Evolutionary conservation across 148 eudicot genomes (phyloP).

Genomic region (Amaranthus hypochondriacus): DNA sequence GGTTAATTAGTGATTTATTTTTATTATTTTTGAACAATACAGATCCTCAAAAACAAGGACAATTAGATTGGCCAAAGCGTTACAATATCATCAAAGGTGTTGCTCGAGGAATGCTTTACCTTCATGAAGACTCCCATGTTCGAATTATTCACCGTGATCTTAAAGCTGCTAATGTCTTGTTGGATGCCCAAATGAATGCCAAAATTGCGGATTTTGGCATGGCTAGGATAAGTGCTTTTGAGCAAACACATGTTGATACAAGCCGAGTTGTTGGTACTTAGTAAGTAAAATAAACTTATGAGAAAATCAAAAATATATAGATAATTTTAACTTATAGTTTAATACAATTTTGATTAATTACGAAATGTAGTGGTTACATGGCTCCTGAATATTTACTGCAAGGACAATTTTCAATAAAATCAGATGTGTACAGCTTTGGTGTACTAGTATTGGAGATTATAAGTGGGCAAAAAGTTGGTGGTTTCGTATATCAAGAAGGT

Average conservation of each 20-base stretch:
- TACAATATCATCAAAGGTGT: constrained; percentile 23
- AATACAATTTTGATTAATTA: not conserved
- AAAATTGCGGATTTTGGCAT: constrained; percentile 30
- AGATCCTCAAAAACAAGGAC: constrained; percentile 11
- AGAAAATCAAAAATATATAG: not conserved
- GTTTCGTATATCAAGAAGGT: not conserved
- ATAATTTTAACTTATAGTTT: not conserved
- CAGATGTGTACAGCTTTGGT: constrained; percentile 24
- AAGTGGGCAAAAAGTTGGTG: constrained; percentile 13
- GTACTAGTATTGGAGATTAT: constrained; percentile 18
- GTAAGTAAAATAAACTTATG: not conserved
- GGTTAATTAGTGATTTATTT: too few species aligned
- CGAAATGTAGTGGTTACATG: constrained; percentile 23
- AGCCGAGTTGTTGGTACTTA: constrained; percentile 19
- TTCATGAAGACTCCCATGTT: constrained; percentile 24
- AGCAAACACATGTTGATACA: constrained; percentile 17
- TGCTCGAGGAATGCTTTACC: constrained; percentile 28
- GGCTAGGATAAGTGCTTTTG: constrained; percentile 16
- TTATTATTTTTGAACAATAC: not conserved
- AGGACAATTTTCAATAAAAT: constrained; percentile 21
- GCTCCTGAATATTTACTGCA: constrained; percentile 25
- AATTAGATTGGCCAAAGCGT: constrained; percentile 18
- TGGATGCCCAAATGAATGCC: constrained; percentile 18
- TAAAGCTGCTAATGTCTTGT: constrained; percentile 23
- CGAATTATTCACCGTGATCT: constrained; percentile 26